Evolutionary conservation across 1,284 basidiomycete genomes (phyloP).

Genomic region (Acaromyces ingoldii): DNA sequence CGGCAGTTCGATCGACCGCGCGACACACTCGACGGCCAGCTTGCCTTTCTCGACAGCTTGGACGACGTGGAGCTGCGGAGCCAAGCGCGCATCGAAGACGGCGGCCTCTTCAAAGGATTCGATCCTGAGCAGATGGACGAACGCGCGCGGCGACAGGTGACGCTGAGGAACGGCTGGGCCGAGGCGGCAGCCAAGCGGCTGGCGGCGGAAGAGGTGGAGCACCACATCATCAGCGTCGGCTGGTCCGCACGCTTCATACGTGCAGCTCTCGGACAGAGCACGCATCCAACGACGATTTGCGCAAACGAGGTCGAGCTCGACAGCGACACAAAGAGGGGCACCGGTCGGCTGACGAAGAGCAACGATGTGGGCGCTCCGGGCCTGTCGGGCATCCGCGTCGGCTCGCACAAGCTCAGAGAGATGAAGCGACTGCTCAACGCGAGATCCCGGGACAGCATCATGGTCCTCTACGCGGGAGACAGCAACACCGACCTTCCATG

Average conservation of each 20-base stretch:
- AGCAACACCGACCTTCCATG: slow-evolving; percentile 40
- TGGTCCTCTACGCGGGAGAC: slow-evolving; percentile 41
- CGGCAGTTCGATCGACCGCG: background rate
- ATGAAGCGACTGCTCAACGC: background rate
- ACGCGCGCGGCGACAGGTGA: background rate
- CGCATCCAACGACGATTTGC: slow-evolving; percentile 15
- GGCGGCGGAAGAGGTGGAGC: background rate
- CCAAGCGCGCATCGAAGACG: slow-evolving; percentile 20
- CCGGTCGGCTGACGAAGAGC: slow-evolving; percentile 25
- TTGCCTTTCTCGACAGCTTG: slow-evolving; percentile 19
- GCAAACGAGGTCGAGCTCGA: slow-evolving; percentile 40
- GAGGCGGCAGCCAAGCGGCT: background rate
- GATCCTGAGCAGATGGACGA: slow-evolving; percentile 5
- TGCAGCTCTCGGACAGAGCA: slow-evolving; percentile 3
- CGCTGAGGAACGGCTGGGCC: background rate
- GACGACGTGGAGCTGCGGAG: slow-evolving; percentile 27
- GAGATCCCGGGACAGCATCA: background rate
- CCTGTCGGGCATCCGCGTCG: slow-evolving; percentile 23
- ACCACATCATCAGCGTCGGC: slow-evolving; percentile 38
- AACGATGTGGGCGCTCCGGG: background rate
- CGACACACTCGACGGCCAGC: slow-evolving; percentile 13
- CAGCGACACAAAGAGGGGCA: slow-evolving; percentile 9
- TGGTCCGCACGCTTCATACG: slow-evolving; percentile 40
- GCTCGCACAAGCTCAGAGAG: slow-evolving; percentile 25
- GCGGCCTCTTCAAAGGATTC: slow-evolving; percentile 30